Base-by-base conservation (phyloP, 2,329 filamentous ascomycete genomes). In the Ceratocystis lukuohia region DNA sequence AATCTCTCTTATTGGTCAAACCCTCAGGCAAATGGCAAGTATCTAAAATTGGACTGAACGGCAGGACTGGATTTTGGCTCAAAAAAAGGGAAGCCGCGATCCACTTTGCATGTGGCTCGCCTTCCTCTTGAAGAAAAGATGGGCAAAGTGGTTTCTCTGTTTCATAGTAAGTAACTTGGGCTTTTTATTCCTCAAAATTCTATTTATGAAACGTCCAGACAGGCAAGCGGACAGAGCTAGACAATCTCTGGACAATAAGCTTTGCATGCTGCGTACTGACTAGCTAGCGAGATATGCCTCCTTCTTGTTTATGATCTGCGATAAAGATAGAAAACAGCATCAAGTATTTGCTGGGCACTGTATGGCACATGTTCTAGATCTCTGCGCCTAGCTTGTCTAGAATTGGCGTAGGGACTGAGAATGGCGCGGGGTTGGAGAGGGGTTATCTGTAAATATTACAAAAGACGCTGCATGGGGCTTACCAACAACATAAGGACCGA, bases 61-160 rank as follows among this genome's bases (percentile, higher is more conserved):
- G 28, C 20, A n/a, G 56, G 37, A 41, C 37, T 5, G 37, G 37
- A 15, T 41, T 41, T 15, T 15, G 37, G 37, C 37, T 41, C 10
- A 37, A 28, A 56, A 28, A 25, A 25, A 56, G n/a, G 30, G 30
- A 30, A n/a, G 30, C 17, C 17, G 56, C 56, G 30, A 57, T 28
- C 28, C 28, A 57, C 53, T 57, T 12, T 37, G 6, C 28, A 59
- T 59, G 56, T 30, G 30, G 56, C 28, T 22, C 28, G 56, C 12
- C 30, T 59, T 59, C 56, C 56, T 10, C 56, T n/a, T 37, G 56
- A 20, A 59, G 56, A 59, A 59, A 59, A 59, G 56, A 59, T 59
- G 56, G 30, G 56, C 56, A 59, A 59, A 59, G 56, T 59, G 17
- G 56, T 59, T 59, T 10, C n/a, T 30, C 10, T 37, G 56, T 59